These are phyloP conservation scores for Alternaria alternata DNA, from an alignment of 2,329 filamentous ascomycete species.

Conservation along the genomic window DNA sequence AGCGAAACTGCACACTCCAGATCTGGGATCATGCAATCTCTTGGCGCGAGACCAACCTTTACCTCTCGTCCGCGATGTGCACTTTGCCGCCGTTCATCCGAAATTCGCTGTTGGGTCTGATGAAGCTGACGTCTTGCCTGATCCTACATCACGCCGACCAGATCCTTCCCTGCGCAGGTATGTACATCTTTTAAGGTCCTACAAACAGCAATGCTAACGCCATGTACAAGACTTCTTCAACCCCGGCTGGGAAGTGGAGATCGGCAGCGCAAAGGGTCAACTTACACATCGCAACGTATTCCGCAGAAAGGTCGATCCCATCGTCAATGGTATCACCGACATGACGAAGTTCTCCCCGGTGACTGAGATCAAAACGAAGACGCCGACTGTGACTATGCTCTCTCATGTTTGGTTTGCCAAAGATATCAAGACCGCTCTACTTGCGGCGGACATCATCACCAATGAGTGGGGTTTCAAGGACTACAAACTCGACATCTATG, in stretches of 20 bases:
- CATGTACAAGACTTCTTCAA: constrained; percentile 66
- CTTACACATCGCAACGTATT: constrained; percentile 66
- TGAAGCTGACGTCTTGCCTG: constrained; percentile 53
- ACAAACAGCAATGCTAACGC: constrained; percentile 2
- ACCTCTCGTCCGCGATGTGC: constrained; percentile 52
- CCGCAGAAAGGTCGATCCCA: constrained; percentile 68
- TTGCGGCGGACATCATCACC: constrained; percentile 71
- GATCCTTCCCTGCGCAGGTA: constrained; percentile 49
- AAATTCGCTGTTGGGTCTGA: constrained; percentile 51
- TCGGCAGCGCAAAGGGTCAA: constrained; percentile 65
- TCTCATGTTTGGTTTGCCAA: constrained; percentile 68
- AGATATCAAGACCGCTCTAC: constrained; percentile 70
- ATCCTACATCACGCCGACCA: constrained; percentile 65
- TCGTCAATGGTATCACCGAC: constrained; percentile 71
- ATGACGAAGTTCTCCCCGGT: constrained; percentile 70
- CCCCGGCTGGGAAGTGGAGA: constrained; percentile 69
- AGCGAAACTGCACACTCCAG: constrained; percentile 66
- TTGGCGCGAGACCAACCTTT: constrained; percentile 63
- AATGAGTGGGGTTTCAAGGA: constrained; percentile 72
- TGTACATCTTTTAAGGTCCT: background rate
- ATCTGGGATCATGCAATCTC: constrained; percentile 72
- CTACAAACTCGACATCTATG: constrained; percentile 69
- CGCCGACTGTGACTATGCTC: constrained; percentile 70
- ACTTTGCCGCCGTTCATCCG: constrained; percentile 52
- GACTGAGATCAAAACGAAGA: constrained; percentile 65